Evolutionary conservation across 2,329 filamentous ascomycete genomes (phyloP), one percentile per base, ranked within the genome.

Genomic region (Cucurbitaria berberidis): DNA sequence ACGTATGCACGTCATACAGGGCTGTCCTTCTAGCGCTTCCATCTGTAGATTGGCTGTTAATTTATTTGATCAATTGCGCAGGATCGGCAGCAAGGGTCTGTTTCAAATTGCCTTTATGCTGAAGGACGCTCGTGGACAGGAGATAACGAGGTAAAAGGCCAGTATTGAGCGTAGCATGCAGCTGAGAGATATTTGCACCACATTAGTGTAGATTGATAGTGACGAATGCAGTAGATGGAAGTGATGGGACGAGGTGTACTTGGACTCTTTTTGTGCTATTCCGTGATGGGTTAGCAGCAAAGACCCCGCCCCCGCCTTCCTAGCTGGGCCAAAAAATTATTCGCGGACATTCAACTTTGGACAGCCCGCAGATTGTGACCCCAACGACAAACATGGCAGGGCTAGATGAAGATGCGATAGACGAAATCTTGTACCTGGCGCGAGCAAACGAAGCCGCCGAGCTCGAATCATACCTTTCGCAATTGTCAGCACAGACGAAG

Each of bases 371-470:
- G 19, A 48, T 44, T 29, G 32, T 36, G 48, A 35, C 29, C 32
- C 19, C 35, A 39, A 50, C 46, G 38, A 16, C 40, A 51, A 60
- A 55, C 19, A 69, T 68, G 67, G 48, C 67, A 26, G 53, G 54
- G 24, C 59, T 73, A 45, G 67, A 68, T 44, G 87, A 89, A 72
- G 93, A 96, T 47, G 86, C 92, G 74, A 88, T 96, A 67, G 93
- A 97, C 74, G 93, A 98, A 76, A 84, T 98, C 61, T 85, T 98
- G 63, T 97, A 96, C 79, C 86, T 91, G 63, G 85, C 92, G 2
- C 90, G 93, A 32, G 83, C 84, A 0, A 91, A 91, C 60, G 93
- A 97, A 59, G 80, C 86, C 51, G 77, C 81, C 16, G 89, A 93
- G 22, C 80, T 98, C 42, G 78, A 82, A 40, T 69, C 77, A 36